Evolutionary conservation across 257 asterid genomes (phyloP), one percentile per base, ranked within the genome.

Genomic region (Ilex asprella): DNA sequence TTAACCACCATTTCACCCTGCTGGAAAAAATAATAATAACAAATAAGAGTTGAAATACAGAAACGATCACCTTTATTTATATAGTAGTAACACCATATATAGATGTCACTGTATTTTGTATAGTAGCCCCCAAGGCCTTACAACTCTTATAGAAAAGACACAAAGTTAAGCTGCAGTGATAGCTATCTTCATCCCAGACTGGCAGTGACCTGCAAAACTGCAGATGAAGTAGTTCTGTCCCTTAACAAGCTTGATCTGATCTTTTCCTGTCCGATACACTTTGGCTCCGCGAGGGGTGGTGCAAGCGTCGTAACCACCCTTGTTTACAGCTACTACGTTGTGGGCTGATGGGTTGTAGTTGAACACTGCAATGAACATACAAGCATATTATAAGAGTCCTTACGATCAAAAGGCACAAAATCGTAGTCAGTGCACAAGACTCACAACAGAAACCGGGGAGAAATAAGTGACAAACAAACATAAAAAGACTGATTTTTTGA

Each of bases 171-270:
- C 30, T 3, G 82, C 88, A 59, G 31, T 46, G 49, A 82, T 35
- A n/a, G 87, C 79, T 16, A 84, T 73, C 78, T 80, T 87, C 95
- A 87, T 87, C 51, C 88, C 86, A 30, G 80, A 58, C 6, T 57
- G 12, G 32, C 95, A 87, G n/a, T 87, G 95, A 16, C 88, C 73
- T 0, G 73, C 31, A 31, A 56, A 7, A 46, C 7, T 75, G 84
- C 95, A 87, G 61, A 87, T 82, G 87, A 87, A 85, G 82, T 10
- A 87, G 70, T 74, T 79, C 30, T 10, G 63, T 7, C 95, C 95
- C 73, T 67, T 87, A 0, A 2, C 74, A 0, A 87, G 75, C 65
- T 62, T 82, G 2, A 87, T 71, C 73, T 60, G 71, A 61, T 88
- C 95, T 0, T 61, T 73, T 16, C 96, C 96, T 5, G 61, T 74